phyloP scores from a whole-genome alignment of 345 rosid species.

The Melaleuca quinquenervia region DNA sequence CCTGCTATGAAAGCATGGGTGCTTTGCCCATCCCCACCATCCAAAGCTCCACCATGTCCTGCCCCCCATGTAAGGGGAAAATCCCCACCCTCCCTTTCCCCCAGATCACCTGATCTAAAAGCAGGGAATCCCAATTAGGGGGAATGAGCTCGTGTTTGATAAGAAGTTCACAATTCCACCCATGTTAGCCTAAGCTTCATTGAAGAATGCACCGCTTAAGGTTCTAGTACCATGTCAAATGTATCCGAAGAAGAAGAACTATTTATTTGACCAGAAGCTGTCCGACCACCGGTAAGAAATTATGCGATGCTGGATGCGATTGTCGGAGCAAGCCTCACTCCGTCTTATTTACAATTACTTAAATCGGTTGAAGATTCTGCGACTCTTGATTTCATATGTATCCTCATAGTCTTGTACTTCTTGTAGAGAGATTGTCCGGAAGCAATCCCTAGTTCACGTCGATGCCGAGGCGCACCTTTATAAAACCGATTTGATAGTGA shows the following conservation, averaged over 20 bases:
- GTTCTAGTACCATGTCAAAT: background rate
- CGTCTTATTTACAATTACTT: background rate
- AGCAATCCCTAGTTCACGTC: background rate
- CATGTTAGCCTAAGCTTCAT: background rate
- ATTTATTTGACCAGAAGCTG: background rate
- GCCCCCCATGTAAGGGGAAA: no score
- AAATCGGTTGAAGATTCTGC: no score
- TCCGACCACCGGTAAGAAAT: background rate
- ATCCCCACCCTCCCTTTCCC: no score
- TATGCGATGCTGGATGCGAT: background rate
- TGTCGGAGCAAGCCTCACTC: background rate
- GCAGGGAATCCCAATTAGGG: no score
- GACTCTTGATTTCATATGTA: no score
- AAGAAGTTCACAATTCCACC: background rate
- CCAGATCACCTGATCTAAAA: no score
- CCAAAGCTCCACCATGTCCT: no score
- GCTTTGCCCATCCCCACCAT: no score
- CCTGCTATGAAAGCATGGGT: no score
- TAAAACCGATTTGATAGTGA: background rate
- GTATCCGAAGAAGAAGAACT: background rate
- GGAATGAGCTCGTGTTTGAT: background rate
- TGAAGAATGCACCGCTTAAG: background rate
- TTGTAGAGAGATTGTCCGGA: conserved; percentile 3
- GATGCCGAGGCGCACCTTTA: background rate
- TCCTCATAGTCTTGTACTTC: no score